These are phyloP conservation scores for Apostasia ramifera DNA, from an alignment of 106 monocot genomes.

Conservation along the genomic window DNA sequence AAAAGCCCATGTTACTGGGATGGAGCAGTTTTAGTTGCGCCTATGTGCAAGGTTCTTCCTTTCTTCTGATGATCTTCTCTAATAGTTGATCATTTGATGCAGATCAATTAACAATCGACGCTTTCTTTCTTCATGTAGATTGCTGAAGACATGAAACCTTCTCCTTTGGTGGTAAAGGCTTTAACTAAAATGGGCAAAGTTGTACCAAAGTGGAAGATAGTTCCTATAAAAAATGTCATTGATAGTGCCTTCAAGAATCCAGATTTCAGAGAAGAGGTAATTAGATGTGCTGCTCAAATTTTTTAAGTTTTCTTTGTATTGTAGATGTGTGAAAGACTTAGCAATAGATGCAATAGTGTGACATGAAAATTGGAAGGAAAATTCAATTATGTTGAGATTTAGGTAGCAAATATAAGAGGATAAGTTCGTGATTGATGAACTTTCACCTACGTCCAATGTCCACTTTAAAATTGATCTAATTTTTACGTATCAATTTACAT, in stretches of 20 bases:
- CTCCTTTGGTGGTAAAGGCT: slow-evolving; percentile 30
- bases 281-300: neutral
- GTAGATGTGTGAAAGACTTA: no score
- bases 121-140: slow-evolving; percentile 16
- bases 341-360: neutral
- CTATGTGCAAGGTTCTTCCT: slow-evolving; percentile 55
- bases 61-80: neutral
- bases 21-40: slow-evolving; percentile 60
- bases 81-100: no score
- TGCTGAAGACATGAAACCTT: slow-evolving; percentile 57
- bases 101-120: neutral
- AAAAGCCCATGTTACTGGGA: slow-evolving; percentile 45
- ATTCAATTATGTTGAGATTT: neutral
- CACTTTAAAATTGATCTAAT: no score
- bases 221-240: slow-evolving; percentile 37
- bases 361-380: neutral
- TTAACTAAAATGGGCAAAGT: slow-evolving; percentile 23
- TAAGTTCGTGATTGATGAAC: no score
- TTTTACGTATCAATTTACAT: no score
- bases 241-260: slow-evolving; percentile 37
- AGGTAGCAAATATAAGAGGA: no score
- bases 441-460: no score
- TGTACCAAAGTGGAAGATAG: slow-evolving; percentile 51
- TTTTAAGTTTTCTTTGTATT: neutral
- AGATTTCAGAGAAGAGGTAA: slow-evolving; percentile 33